Conservation (phyloP, 345 rosid species). For the Nasturtium officinale region DNA sequence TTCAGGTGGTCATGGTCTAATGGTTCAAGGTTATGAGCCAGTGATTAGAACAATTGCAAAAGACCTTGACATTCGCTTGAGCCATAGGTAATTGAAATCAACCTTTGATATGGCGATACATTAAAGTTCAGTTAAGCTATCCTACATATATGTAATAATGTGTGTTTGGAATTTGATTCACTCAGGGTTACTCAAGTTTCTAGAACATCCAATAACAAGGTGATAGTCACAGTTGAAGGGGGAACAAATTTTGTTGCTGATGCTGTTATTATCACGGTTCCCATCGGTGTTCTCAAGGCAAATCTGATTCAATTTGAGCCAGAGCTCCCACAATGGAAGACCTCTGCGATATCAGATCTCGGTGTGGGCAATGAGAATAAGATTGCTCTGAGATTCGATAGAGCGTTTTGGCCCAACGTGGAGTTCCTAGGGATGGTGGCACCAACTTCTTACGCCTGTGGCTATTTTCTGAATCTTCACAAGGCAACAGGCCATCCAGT, state of each 20-base stretch:
- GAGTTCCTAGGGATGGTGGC: constrained; percentile 80
- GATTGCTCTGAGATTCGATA: constrained; percentile 68
- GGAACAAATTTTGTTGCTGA: constrained; percentile 68
- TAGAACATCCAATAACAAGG: constrained; percentile 51
- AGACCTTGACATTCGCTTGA: constrained; percentile 68
- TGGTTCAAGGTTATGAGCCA: constrained; percentile 89
- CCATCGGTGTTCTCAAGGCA: constrained; percentile 83
- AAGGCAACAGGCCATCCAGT: constrained; percentile 86
- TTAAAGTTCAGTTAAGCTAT: not conserved
- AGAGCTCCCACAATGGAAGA: constrained; percentile 81
- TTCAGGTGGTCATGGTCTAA: constrained; percentile 92
- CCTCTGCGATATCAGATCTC: constrained; percentile 70
- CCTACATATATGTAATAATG: not conserved
- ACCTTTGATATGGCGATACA: not conserved
- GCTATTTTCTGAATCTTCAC: constrained; percentile 86
- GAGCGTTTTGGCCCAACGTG: constrained; percentile 82
- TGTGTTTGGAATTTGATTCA: not conserved
- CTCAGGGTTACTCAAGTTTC: constrained; percentile 66
- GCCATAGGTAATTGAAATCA: constrained; percentile 56
- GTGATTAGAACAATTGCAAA: constrained; percentile 78
- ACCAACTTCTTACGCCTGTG: constrained; percentile 70
- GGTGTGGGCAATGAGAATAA: constrained; percentile 87
- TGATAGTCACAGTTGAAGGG: constrained; percentile 60
- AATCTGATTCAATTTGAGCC: constrained; percentile 80
- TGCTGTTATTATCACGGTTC: constrained; percentile 76